phyloP scores from a whole-genome alignment of 2,329 filamentous ascomycete genomes.

The Fusarium chuoi region DNA sequence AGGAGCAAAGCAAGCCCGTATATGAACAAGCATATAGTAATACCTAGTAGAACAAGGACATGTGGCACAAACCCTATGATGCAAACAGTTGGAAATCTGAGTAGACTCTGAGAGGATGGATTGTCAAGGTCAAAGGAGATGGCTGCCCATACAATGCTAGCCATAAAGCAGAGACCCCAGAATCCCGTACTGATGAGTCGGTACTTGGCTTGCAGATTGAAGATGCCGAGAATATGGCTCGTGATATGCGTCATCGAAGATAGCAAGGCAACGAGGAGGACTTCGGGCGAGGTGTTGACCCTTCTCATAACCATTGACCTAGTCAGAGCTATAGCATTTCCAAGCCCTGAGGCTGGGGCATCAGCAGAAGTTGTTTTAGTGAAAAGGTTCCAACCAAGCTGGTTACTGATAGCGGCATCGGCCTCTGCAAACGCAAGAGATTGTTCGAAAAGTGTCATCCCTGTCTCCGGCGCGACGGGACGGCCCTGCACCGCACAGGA shows the following conservation, averaged over 20 bases:
- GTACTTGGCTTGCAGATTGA: slow-evolving; percentile 81
- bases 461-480: slow-evolving; percentile 83
- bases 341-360: slow-evolving; percentile 32
- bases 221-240: slow-evolving; percentile 83
- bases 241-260: slow-evolving; percentile 89
- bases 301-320: slow-evolving; percentile 77
- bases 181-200: slow-evolving; percentile 88
- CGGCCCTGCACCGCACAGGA: slow-evolving; percentile 89
- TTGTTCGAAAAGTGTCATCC: slow-evolving; percentile 97
- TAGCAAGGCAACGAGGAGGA: slow-evolving; percentile 86
- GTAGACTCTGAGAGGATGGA: slow-evolving; percentile 69
- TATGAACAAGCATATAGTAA: slow-evolving; percentile 78
- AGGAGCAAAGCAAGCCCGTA: slow-evolving; percentile 81
- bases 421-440: slow-evolving; percentile 96
- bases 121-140: slow-evolving; percentile 70
- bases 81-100: slow-evolving; percentile 92
- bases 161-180: slow-evolving; percentile 93
- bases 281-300: slow-evolving; percentile 89
- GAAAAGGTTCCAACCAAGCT: slow-evolving; percentile 77
- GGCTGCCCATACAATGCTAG: slow-evolving; percentile 82
- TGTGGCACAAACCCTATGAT: slow-evolving; percentile 96
- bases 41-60: slow-evolving; percentile 84
- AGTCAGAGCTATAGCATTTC: slow-evolving; percentile 60
- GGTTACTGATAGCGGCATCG: slow-evolving; percentile 85
- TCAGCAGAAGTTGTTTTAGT: slow-evolving; percentile 56